Evolutionary conservation across 495 filamentous ascomycete genomes (phyloP), one percentile per base, ranked within the genome.

Genomic region (Podospora conica): DNA sequence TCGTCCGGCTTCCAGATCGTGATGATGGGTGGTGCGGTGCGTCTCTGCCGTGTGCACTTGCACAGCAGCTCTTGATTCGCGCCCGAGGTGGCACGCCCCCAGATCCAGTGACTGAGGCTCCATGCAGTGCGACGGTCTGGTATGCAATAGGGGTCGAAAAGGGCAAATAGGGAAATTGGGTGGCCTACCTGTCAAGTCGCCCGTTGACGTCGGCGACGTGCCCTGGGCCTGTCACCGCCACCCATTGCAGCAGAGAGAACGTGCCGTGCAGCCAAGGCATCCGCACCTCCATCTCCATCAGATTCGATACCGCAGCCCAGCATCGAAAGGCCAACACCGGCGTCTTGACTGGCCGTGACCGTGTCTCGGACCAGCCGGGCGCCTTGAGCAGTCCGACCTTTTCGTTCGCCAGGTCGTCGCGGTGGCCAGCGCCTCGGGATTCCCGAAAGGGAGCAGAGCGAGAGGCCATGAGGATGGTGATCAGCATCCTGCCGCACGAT

Each of bases 231-330:
- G 79, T 80, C 70, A 94, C 74, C 71, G 86, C 81, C 66, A 84
- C 81, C 81, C 89, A 87, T 77, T 93, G 91, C 63, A 87, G 71
- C 72, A 96, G 83, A 60, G 89, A 86, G 40, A 93, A 70, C 62
- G 85, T 74, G 70, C 90, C 91, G 71, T 78, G 81, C 55, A 96
- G 80, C 93, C 93, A 97, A 40, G 93, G 93, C 91, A 96, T 93
- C 76, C 90, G 87, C 65, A 76, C 73, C 66, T 90, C 82, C 65
- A 96, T 73, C 79, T 90, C 87, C 72, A 92, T 69, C 33, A 93
- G 78, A 70, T 84, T 85, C 63, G 86, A 85, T 59, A 88, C 73
- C 78, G 91, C 90, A 68, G 86, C 81, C 84, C 86, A 92, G 24
- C 88, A 73, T 72, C 83, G 84, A 82, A 94, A 95, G 68, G 83